A percentile compares a stretch with the other conserved stretches of the same genome.
These are phyloP conservation scores for Pichia deserticola DNA, from an alignment of 805 yeast genomes.

Conservation along the genomic window DNA sequence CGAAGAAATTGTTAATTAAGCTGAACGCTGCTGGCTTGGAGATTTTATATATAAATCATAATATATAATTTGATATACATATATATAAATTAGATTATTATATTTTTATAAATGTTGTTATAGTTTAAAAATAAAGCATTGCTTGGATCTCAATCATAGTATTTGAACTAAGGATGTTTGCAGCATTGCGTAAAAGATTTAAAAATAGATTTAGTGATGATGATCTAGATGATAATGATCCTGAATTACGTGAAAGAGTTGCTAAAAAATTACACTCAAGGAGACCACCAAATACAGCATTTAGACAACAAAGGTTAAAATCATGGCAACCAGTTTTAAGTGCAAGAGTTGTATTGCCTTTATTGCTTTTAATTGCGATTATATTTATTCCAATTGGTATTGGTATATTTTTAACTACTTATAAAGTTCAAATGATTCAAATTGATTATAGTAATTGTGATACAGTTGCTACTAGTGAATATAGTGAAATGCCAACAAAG, in stretches of 20 bases:
- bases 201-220: conserved; percentile 11
- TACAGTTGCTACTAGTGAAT: conserved; percentile 31
- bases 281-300: conserved; percentile 67
- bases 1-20: no score
- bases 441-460: conserved; percentile 74
- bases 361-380: conserved; percentile 63
- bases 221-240: conserved; percentile 18
- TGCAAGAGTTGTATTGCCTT: conserved; percentile 84
- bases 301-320: conserved; percentile 61
- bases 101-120: no score
- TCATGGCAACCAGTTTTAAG: conserved; percentile 82
- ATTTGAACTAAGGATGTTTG: conserved; percentile 15
- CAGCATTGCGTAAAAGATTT: conserved; percentile 22
- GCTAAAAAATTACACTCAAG: conserved; percentile 34
- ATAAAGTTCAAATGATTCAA: conserved; percentile 64
- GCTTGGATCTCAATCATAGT: no score
- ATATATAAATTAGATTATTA: not conserved
- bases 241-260: conserved; percentile 20
- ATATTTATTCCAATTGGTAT: conserved; percentile 90
- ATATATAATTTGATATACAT: not conserved
- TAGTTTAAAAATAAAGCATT: no score
- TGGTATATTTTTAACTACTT: conserved; percentile 71
- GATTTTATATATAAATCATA: no score
- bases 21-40: no score
- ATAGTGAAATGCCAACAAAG: conserved; percentile 48